Base-by-base conservation (phyloP, 305 asterid species). In the Solanum hybrid region DNA sequence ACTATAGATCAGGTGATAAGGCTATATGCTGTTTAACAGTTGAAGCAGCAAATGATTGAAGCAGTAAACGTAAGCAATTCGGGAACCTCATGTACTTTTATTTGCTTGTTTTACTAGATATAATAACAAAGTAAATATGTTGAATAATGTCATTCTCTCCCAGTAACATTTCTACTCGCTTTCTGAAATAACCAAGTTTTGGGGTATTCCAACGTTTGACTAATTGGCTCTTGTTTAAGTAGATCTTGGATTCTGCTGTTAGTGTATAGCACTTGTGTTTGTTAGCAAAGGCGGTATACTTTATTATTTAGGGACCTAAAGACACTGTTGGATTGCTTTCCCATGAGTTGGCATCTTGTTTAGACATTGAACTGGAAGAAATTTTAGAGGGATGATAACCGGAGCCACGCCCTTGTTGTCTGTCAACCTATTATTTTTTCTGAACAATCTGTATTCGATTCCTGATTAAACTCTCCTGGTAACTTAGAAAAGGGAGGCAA, bases 1-100 rank as follows among this genome's bases (percentile, higher is more conserved):
- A 94, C 94, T 92, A 97, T 96, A 71, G 95, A 96, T 87, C 98
- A 95, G 92, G 95, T 96, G 87, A 90, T 97, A 51, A 93, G 98
- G 84, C 91, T 97, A 6, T 96, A 94, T 91, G 94, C 98, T 82
- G 99, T 94, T 87, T 96, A 92, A 91, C 13, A 27, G 66, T 76
- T 36, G 90, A 38, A 85, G 42, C 46, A 22, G 87, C 87, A 56
- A 82, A 46, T 46, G 87, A 85, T 11, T 56, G 38, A 85, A 85
- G 76, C 42, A 22, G 20, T 32, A 11, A 56, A 85, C 24, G 87
- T 85, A 85, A 85, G 87, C 31, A 56, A 5, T 84, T 22, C 22
- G 29, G 40, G 29, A 51, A 82, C 26, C 86, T 81, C 71, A 42
- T 81, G 71, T 16, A 46, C 76, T 56, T 46, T 3, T 79, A 79